Base-by-base conservation (phyloP, 2,329 filamentous ascomycete genomes). In the Tolypocladium endophyticum region DNA sequence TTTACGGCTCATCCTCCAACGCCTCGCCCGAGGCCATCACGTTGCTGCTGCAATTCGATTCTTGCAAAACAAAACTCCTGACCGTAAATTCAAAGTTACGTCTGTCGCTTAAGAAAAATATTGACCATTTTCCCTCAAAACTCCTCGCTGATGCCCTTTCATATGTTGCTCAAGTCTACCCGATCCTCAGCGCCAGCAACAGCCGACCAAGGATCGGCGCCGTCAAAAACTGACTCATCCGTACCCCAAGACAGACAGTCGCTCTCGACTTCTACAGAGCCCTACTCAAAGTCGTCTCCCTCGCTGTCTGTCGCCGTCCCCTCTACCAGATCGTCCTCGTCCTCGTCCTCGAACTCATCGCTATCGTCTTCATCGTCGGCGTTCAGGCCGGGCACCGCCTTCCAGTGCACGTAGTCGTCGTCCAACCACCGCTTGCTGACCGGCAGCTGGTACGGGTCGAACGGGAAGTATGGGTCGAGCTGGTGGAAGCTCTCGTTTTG, bases 391-490 rank as follows among this genome's bases (percentile, higher is more conserved):
- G 86, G 85, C 41, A 95, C 84, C 6, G 86, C 82, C 63, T 84
- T 84, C 89, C 91, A 97, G 57, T 87, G 80, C 36, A 93, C 81
- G 69, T 96, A 97, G 69, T 95, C 88, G 25, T 84, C 81, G 63
- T 92, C 88, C 16, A 99, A 76, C 95, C 94, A 97, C 61, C 86
- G 82, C 73, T 89, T 91, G 72, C 92, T 97, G 65, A 86, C 79
- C 0, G 92, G 92, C 56, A 99, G 78, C 68, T 93, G 88, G 72
- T 97, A 99, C 2, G 95, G 95, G 70, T 99, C 94, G 69, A 99
- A 99, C 0, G 94, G 94, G 69, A 97, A 99, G 72, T 96, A 97
- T 0, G 92, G 89, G 66, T 97, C 92, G 1, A 99, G 81, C 72
- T 96, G 88, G 68, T 93, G 87, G 68, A 86, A 88, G 63, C 87